Percentiles rank a stretch among this genome's conserved stretches.
These are phyloP conservation scores for Aspergillus neotritici DNA, from an alignment of 2,329 filamentous ascomycete species.

Conservation along the genomic window DNA sequence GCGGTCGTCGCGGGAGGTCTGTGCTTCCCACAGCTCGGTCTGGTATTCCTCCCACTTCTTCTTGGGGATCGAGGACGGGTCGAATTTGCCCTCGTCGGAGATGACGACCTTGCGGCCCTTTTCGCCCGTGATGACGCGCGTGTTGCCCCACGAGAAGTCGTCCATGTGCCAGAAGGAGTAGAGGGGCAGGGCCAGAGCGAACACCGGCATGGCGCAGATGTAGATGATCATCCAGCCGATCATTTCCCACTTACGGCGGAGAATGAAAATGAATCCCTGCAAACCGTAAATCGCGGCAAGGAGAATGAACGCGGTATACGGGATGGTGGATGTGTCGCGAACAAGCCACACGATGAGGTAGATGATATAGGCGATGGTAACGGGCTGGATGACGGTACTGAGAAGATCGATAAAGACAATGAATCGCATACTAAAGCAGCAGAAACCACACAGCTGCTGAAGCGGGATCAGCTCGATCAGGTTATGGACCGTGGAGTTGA, in stretches of 20 bases:
- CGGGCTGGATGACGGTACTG: slow-evolving; percentile 85
- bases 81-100: slow-evolving; percentile 96
- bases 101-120: slow-evolving; percentile 87
- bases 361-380: slow-evolving; percentile 80
- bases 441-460: slow-evolving; percentile 95
- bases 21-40: slow-evolving; percentile 92
- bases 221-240: slow-evolving; percentile 99
- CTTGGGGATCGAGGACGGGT: slow-evolving; percentile 82
- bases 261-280: slow-evolving; percentile 93
- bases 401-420: slow-evolving; percentile 91
- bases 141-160: slow-evolving; percentile 99
- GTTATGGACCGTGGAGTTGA: slow-evolving; percentile 98
- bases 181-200: slow-evolving; percentile 80
- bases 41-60: slow-evolving; percentile 99
- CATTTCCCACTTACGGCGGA: slow-evolving; percentile 98
- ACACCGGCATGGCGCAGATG: slow-evolving; percentile 82
- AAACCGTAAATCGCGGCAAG: slow-evolving; percentile 95
- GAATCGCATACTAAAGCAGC: slow-evolving; percentile 99
- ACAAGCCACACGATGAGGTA: slow-evolving; percentile 78
- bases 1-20: slow-evolving; percentile 74
- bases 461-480: slow-evolving; percentile 91
- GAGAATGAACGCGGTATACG: slow-evolving; percentile 80
- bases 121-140: slow-evolving; percentile 92
- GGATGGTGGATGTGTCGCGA: slow-evolving; percentile 59
- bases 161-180: slow-evolving; percentile 99